Percentiles rank a stretch among this genome's conserved stretches.
These are phyloP conservation scores for Haplosporangium sp. DNA, from an alignment of 371 early-diverging fungal species.

Conservation along the genomic window DNA sequence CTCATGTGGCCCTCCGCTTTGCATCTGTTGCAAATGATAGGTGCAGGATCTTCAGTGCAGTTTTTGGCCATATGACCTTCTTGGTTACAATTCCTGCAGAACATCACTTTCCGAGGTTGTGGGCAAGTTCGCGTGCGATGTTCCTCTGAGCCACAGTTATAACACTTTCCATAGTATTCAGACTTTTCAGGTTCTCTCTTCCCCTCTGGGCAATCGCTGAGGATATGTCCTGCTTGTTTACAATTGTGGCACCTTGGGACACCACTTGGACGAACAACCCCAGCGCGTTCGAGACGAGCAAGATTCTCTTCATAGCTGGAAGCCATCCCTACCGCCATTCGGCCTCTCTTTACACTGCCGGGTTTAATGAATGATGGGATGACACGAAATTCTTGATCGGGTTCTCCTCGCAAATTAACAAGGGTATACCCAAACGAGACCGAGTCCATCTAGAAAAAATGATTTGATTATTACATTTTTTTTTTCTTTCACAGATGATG, in stretches of 20 bases:
- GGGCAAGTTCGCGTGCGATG: slow-evolving; percentile 54
- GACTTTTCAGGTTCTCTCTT: slow-evolving; percentile 29
- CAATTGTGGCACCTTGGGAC: slow-evolving; percentile 75
- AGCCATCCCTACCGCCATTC: slow-evolving; percentile 34
- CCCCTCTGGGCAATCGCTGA: slow-evolving; percentile 60
- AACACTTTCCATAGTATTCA: slow-evolving; percentile 57
- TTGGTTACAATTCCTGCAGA: slow-evolving; percentile 41
- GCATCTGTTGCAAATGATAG: slow-evolving; percentile 54
- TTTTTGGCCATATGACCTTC: slow-evolving; percentile 42
- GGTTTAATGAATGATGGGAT: slow-evolving; percentile 45
- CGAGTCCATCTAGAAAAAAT: slow-evolving; percentile 16
- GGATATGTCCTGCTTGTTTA: slow-evolving; percentile 69
- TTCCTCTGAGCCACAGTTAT: slow-evolving; percentile 53
- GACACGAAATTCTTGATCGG: slow-evolving; percentile 35
- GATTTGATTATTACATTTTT: not conserved
- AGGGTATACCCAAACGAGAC: slow-evolving; percentile 49
- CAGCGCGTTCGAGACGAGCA: slow-evolving; percentile 22
- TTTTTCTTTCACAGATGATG: not conserved
- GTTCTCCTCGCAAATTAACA: slow-evolving; percentile 37
- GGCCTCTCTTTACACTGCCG: slow-evolving; percentile 36
- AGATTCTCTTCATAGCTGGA: slow-evolving; percentile 42
- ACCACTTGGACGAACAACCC: slow-evolving; percentile 52
- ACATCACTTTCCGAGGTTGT: slow-evolving; percentile 59
- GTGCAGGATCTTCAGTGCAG: slow-evolving; percentile 48
- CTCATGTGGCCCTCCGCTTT: slow-evolving; percentile 58